Evolutionary conservation across 2,329 filamentous ascomycete species (phyloP).

Genomic region (Xylaria sp.): DNA sequence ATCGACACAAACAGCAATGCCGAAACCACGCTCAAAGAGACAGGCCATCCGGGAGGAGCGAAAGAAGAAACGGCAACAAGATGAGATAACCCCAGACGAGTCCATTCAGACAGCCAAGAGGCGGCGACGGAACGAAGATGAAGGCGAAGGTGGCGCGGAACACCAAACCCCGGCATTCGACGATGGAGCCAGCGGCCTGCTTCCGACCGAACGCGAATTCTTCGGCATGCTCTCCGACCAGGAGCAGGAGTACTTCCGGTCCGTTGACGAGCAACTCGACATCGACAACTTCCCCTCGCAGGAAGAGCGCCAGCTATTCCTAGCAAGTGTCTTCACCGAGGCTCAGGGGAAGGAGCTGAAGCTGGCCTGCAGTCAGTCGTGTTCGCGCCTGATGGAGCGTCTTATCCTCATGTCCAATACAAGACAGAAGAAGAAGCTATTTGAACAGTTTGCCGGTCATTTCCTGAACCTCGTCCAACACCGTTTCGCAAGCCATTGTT

Average conservation of each 20-base stretch:
- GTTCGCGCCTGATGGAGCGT: constrained; percentile 91
- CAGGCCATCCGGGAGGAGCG: constrained; percentile 50
- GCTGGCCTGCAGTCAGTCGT: constrained; percentile 93
- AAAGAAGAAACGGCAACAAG: constrained; percentile 46
- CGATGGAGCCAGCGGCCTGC: constrained; percentile 34
- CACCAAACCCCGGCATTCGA: constrained; percentile 38
- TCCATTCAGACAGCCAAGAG: constrained; percentile 39
- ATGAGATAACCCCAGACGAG: constrained; percentile 36
- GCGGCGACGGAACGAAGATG: constrained; percentile 43
- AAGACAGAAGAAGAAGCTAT: constrained; percentile 85
- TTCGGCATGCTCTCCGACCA: constrained; percentile 92
- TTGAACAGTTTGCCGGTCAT: constrained; percentile 84
- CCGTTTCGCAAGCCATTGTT: constrained; percentile 96
- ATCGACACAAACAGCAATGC: constrained; percentile 40
- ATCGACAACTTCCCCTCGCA: constrained; percentile 83
- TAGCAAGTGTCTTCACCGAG: constrained; percentile 87
- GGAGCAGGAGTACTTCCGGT: constrained; percentile 95
- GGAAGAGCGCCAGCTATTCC: constrained; percentile 76
- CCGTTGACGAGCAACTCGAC: constrained; percentile 89
- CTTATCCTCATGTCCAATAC: constrained; percentile 84
- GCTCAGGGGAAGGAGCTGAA: constrained; percentile 94
- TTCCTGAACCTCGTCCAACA: constrained; percentile 92
- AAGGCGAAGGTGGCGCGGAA: constrained; percentile 22
- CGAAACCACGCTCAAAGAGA: constrained; percentile 49
- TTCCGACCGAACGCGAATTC: constrained; percentile 72